Base-by-base conservation (phyloP, 768 basidiomycete genomes). In the Obba rivulosa region DNA sequence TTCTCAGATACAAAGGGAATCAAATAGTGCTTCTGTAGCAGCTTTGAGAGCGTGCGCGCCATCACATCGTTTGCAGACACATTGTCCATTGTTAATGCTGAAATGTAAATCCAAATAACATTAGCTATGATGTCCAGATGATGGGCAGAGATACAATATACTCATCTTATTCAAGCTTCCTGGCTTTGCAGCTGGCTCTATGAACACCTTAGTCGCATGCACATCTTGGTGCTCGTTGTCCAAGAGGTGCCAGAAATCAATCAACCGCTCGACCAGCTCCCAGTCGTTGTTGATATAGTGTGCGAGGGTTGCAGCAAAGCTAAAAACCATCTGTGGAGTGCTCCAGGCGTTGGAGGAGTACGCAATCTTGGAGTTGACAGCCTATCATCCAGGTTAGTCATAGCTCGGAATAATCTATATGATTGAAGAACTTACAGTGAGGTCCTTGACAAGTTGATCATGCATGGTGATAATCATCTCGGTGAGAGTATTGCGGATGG, bases 1-100 rank as follows among this genome's bases (percentile, higher is more conserved):
- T 60, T 56, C 36, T 66, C 58, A 8, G 63, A 59, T 8, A 46
- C 46, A 23, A 55, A 53, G 22, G 57, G 56, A 18, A 68, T 52
- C 3, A 57, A 57, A 40, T 49, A 55, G 14, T 40, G 36, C 34
- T 43, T 3, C 8, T 63, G 2, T 52, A 54, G 64, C 61, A 45
- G 55, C 16, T 18, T n/a, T 1, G 23, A 25, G 18, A 49, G 35
- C 9, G 52, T 50, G 11, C 53, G 20, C 5, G 66, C 38, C 8
- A 73, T 51, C 7, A 71, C 66, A 50, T 70, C 59, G 39, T 71
- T 70, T 16, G 61, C 52, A 0, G 59, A 53, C 0, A 66, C 69
- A 58, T 71, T 72, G 50, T 71, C 65, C 14, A 59, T 62, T 1
- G 64, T 60, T 16, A 66, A 17, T 38, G 41, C 41, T 43, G 25